Evolutionary conservation across 2,329 filamentous ascomycete species (phyloP).

Genomic region (Botrytis fabae): DNA sequence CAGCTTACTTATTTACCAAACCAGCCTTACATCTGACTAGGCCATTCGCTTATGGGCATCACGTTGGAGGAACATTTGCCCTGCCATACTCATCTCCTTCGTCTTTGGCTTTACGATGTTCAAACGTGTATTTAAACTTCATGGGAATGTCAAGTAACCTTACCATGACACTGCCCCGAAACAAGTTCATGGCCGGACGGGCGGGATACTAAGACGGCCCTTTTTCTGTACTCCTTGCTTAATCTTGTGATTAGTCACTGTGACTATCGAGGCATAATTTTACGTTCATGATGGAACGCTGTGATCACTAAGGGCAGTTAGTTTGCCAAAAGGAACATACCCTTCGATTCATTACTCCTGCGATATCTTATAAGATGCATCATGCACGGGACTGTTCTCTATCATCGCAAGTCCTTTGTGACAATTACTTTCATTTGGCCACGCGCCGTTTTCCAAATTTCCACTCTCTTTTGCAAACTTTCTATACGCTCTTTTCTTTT

Average conservation of each 20-base stretch:
- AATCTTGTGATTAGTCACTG: neutral
- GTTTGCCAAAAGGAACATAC: neutral
- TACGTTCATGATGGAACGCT: neutral
- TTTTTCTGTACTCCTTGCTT: neutral
- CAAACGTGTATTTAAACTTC: neutral
- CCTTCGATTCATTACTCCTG: neutral
- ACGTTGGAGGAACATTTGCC: neutral
- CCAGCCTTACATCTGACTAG: neutral
- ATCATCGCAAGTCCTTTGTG: neutral
- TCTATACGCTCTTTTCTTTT: neutral
- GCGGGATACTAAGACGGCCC: neutral
- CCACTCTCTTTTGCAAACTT: neutral
- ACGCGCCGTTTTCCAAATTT: neutral
- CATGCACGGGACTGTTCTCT: neutral
- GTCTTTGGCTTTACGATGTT: neutral
- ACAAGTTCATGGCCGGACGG: neutral
- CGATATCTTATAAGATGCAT: neutral
- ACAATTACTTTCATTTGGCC: neutral
- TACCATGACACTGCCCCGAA: neutral
- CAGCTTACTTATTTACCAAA: neutral
- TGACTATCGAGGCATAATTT: neutral
- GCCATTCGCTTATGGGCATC: neutral
- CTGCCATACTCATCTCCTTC: constrained; percentile 3
- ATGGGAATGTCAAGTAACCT: neutral
- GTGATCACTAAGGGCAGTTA: neutral